These are phyloP conservation scores for Fragaria ananassa DNA, from an alignment of 306 rosid genomes.

Conservation along the genomic window DNA sequence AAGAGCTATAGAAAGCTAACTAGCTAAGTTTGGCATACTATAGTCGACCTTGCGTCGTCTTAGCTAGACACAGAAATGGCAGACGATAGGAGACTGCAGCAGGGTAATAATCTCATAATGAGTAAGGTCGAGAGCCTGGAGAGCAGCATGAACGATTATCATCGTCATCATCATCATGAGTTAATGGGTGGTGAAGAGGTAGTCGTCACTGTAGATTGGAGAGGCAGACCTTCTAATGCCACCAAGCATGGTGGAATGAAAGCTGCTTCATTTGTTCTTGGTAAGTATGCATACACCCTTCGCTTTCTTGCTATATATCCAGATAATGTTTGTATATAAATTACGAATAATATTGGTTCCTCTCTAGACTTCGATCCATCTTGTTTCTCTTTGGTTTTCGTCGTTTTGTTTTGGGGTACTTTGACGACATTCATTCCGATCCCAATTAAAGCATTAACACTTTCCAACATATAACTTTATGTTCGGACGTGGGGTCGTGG, in stretches of 20 bases:
- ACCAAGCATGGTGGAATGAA: slow-evolving; percentile 60
- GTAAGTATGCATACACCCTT: slow-evolving; percentile 30
- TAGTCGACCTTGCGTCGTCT: neutral
- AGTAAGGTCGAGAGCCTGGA: slow-evolving; percentile 7
- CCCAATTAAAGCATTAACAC: neutral
- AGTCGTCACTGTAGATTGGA: slow-evolving; percentile 59
- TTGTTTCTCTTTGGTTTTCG: neutral
- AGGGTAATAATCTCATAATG: neutral
- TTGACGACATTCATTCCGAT: slow-evolving; percentile 1
- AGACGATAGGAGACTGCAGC: neutral
- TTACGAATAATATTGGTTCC: no score
- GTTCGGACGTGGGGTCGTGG: neutral
- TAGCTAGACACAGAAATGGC: neutral
- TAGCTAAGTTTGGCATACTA: neutral
- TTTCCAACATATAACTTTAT: neutral
- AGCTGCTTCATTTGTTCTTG: slow-evolving; percentile 71
- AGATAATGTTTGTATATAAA: neutral
- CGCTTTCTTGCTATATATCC: neutral
- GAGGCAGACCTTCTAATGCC: slow-evolving; percentile 73
- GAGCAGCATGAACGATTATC: slow-evolving; percentile 1
- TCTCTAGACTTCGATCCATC: neutral
- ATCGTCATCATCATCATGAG: neutral
- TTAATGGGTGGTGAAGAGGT: slow-evolving; percentile 24
- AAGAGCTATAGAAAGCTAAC: neutral
- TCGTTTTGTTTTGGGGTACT: neutral